Percentiles rank a stretch among this genome's conserved stretches.
Evolutionary conservation across 1,284 basidiomycete species (phyloP).

Genomic region (Melanopsichium pennsylvanicum): DNA sequence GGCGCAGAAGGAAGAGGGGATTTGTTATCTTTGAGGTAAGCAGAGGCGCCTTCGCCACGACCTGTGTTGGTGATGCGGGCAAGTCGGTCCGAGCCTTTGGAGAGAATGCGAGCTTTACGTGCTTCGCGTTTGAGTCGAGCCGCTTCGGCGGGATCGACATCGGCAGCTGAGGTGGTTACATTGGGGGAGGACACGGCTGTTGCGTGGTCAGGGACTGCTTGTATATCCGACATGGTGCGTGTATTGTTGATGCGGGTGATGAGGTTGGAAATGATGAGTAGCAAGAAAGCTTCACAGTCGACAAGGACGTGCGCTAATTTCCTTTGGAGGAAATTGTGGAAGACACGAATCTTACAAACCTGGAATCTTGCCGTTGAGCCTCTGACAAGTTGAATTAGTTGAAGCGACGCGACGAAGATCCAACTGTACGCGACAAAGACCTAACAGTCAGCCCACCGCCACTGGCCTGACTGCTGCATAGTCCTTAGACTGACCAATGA

Average conservation of each 20-base stretch:
- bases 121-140: constrained; percentile 61
- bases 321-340: too few species aligned
- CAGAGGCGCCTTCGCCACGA: constrained; percentile 55
- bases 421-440: too few species aligned
- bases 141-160: constrained; percentile 51
- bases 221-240: constrained; percentile 23
- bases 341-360: too few species aligned
- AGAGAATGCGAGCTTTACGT: constrained; percentile 62
- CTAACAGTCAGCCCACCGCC: too few species aligned
- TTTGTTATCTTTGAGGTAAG: constrained; percentile 48
- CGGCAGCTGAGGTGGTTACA: neutral
- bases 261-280: neutral
- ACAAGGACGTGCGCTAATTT: constrained; percentile 26
- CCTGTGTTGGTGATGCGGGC: constrained; percentile 64
- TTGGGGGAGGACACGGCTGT: neutral
- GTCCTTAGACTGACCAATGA: too few species aligned
- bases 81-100: constrained; percentile 59
- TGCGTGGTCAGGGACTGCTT: neutral
- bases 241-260: neutral
- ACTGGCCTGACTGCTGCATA: too few species aligned
- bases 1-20: constrained; percentile 9
- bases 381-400: too few species aligned
- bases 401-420: too few species aligned
- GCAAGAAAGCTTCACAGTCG: too few species aligned
- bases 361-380: too few species aligned